These are phyloP conservation scores for Crepidotus variabilis DNA, from an alignment of 768 basidiomycete genomes.

Conservation along the genomic window DNA sequence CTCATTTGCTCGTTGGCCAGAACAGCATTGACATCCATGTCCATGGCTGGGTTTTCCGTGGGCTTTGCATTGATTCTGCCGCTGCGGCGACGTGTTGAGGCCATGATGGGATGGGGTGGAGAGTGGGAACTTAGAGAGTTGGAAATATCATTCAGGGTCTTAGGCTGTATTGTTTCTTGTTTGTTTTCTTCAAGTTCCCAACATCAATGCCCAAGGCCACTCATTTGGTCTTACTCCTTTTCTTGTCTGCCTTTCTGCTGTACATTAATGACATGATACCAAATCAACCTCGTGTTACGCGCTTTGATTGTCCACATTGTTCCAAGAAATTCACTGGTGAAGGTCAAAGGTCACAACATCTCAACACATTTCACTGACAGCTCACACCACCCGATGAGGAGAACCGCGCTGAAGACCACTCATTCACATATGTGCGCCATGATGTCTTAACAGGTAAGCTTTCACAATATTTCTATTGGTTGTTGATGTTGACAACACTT, in stretches of 20 bases:
- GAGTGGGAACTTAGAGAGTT: too few relatives aligned
- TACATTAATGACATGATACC: background rate
- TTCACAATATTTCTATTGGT: background rate
- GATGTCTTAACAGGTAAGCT: background rate
- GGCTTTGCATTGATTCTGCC: too few relatives aligned
- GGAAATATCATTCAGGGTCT: too few relatives aligned
- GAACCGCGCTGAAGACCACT: background rate
- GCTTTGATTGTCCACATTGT: background rate
- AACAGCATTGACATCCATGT: too few relatives aligned
- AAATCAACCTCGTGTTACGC: background rate
- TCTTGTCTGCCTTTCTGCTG: background rate
- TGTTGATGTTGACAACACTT: background rate
- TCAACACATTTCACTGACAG: background rate
- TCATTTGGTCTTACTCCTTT: background rate
- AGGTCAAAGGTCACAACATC: background rate
- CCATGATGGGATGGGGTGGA: too few relatives aligned
- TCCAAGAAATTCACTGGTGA: background rate
- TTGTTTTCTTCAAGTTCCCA: too few relatives aligned
- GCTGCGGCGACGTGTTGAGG: too few relatives aligned
- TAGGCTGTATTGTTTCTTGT: too few relatives aligned
- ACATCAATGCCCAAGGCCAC: background rate
- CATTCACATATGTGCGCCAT: background rate
- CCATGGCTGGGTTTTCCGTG: too few relatives aligned
- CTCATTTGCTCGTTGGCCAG: too few relatives aligned
- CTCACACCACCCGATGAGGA: background rate